These are phyloP conservation scores for Phytophthora syringae DNA, from an alignment of 352 stramenopile genomes.

Conservation along the genomic window DNA sequence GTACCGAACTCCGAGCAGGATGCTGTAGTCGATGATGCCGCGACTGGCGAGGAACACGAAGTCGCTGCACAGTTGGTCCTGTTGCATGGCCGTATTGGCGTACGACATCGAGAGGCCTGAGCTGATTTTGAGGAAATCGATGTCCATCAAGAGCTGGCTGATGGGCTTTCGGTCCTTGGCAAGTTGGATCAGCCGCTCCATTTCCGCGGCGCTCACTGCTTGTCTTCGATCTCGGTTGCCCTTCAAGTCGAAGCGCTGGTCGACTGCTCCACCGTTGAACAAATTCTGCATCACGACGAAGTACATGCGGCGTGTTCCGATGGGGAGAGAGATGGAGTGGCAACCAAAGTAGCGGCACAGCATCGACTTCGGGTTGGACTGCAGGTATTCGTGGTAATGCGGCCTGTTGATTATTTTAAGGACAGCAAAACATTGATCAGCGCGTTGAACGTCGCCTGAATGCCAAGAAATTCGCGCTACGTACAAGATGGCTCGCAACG, in stretches of 20 bases:
- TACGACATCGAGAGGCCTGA: constrained; percentile 63
- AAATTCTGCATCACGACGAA: constrained; percentile 91
- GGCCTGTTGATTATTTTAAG: constrained; percentile 37
- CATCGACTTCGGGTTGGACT: constrained; percentile 75
- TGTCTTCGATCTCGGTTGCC: constrained; percentile 80
- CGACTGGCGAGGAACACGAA: constrained; percentile 84
- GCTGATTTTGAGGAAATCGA: constrained; percentile 85
- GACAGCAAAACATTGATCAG: background rate
- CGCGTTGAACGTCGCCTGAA: background rate
- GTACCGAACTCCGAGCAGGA: constrained; percentile 76
- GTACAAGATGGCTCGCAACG: constrained; percentile 78
- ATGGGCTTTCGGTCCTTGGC: constrained; percentile 68
- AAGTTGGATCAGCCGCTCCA: constrained; percentile 70
- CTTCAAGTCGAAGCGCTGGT: constrained; percentile 86
- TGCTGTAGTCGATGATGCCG: constrained; percentile 89
- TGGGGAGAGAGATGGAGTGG: constrained; percentile 85
- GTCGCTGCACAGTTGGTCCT: constrained; percentile 81
- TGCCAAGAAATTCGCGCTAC: constrained; percentile 8
- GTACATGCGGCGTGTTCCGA: constrained; percentile 86
- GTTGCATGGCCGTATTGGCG: constrained; percentile 42
- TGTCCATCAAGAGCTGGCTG: constrained; percentile 85
- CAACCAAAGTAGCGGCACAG: constrained; percentile 87
- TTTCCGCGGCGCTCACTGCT: constrained; percentile 63
- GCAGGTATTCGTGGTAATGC: constrained; percentile 82
- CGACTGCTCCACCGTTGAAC: constrained; percentile 79